Percentiles rank a stretch among this genome's conserved stretches.
Conservation (phyloP, 345 rosid species). For the Rubroshorea leprosula region DNA sequence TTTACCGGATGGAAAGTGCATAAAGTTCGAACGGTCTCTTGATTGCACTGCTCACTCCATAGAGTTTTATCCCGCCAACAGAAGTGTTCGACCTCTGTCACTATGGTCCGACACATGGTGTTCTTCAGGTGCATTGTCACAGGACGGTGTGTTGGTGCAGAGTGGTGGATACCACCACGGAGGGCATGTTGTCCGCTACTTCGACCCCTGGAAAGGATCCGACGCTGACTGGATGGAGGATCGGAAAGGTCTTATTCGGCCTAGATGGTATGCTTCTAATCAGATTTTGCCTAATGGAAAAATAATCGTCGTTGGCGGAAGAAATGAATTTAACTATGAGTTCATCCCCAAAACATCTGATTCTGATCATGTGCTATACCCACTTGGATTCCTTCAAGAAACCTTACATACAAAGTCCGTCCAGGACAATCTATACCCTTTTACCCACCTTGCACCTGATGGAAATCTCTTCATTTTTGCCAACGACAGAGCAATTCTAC, state of each 20-base stretch:
- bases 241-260: slow-evolving; percentile 6
- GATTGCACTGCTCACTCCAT: slow-evolving; percentile 33
- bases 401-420: slow-evolving; percentile 9
- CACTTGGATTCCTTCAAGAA: slow-evolving; percentile 24
- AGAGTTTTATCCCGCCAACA: slow-evolving; percentile 8
- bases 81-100: slow-evolving; percentile 22
- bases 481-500: slow-evolving; percentile 25
- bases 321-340: slow-evolving; percentile 11
- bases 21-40: neutral
- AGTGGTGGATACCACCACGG: slow-evolving; percentile 29
- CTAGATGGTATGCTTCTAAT: slow-evolving; percentile 24
- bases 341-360: slow-evolving; percentile 8
- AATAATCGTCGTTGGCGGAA: slow-evolving; percentile 20
- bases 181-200: slow-evolving; percentile 16
- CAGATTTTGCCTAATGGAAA: slow-evolving; percentile 23
- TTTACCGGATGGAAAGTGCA: slow-evolving; percentile 20
- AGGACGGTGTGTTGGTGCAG: slow-evolving; percentile 27
- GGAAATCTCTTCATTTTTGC: slow-evolving; percentile 33
- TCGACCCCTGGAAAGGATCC: slow-evolving; percentile 16
- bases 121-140: slow-evolving; percentile 25
- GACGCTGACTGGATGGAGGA: slow-evolving; percentile 21
- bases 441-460: slow-evolving; percentile 29
- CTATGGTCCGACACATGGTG: slow-evolving; percentile 28
- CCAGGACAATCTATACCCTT: slow-evolving; percentile 37
- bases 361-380: slow-evolving; percentile 9